A percentile compares a stretch with the other conserved stretches of the same genome.
These are phyloP conservation scores for Calocera cornea DNA, from an alignment of 768 basidiomycete species.

Conservation along the genomic window DNA sequence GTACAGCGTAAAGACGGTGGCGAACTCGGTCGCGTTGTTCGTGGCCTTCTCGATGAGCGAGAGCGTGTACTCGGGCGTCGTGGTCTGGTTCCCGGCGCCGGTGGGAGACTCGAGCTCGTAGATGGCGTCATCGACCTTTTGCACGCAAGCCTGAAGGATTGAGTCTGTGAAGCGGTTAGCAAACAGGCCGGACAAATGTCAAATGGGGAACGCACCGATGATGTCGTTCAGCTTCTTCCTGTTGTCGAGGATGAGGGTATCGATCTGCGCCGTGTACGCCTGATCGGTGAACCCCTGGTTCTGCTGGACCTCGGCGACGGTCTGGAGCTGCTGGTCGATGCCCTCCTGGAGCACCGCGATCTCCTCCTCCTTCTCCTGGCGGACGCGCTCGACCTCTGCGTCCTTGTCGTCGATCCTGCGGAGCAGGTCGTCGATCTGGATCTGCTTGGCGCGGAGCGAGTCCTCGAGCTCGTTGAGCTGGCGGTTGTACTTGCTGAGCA, in stretches of 20 bases:
- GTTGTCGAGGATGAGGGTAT: constrained; percentile 89
- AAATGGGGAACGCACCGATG: constrained; percentile 45
- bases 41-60: constrained; percentile 97
- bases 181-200: not conserved
- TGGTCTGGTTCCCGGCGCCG: constrained; percentile 85
- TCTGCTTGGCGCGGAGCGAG: constrained; percentile 81
- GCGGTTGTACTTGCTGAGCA: constrained; percentile 87
- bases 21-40: constrained; percentile 92
- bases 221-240: constrained; percentile 96
- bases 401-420: constrained; percentile 60
- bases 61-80: constrained; percentile 95
- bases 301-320: constrained; percentile 78
- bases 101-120: constrained; percentile 96
- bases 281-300: constrained; percentile 72
- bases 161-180: constrained; percentile 46
- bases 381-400: constrained; percentile 62
- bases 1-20: constrained; percentile 83
- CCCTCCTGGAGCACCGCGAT: constrained; percentile 90
- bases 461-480: constrained; percentile 95
- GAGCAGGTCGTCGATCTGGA: constrained; percentile 88
- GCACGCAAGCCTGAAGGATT: constrained; percentile 88
- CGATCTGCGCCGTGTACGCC: constrained; percentile 92
- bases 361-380: constrained; percentile 96
- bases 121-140: constrained; percentile 92
- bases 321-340: constrained; percentile 81